Evolutionary conservation across 805 yeast species (phyloP).

Genomic region (Kodamaea leandrae): DNA sequence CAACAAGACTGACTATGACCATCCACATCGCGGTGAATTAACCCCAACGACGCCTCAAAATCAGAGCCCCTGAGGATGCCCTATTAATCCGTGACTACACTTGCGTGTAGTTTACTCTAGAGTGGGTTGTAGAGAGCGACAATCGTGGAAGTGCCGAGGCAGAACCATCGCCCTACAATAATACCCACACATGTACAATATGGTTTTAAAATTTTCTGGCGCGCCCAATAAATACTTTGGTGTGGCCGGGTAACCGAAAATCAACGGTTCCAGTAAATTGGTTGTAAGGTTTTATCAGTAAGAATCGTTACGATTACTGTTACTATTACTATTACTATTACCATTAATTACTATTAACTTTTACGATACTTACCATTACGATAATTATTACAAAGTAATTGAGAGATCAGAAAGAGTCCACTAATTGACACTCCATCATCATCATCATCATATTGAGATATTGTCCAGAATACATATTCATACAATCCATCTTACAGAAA

Average conservation of each 20-base stretch:
- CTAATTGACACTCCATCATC: too few species aligned
- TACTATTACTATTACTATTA: neutral
- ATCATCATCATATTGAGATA: too few species aligned
- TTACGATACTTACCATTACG: neutral
- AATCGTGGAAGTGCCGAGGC: slow-evolving; percentile 29
- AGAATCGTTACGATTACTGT: slow-evolving; percentile 1
- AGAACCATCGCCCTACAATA: slow-evolving; percentile 47
- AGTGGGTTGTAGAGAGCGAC: slow-evolving; percentile 51
- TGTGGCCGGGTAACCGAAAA: slow-evolving; percentile 23
- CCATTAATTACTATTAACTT: neutral
- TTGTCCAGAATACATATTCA: too few species aligned
- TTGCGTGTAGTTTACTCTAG: slow-evolving; percentile 42
- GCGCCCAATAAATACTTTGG: slow-evolving; percentile 11
- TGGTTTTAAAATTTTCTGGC: slow-evolving; percentile 19
- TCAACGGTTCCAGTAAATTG: too few species aligned
- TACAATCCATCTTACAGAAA: too few species aligned
- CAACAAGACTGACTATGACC: slow-evolving; percentile 20
- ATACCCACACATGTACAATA: slow-evolving; percentile 49
- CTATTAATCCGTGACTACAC: slow-evolving; percentile 41
- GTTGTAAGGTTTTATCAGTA: too few species aligned
- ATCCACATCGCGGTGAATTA: slow-evolving; percentile 8
- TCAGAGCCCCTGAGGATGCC: slow-evolving; percentile 31
- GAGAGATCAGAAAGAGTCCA: too few species aligned
- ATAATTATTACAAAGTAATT: neutral
- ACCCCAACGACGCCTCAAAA: slow-evolving; percentile 10